Base-by-base conservation (phyloP, 2,329 filamentous ascomycete genomes). In the Bipolaris zeicola region DNA sequence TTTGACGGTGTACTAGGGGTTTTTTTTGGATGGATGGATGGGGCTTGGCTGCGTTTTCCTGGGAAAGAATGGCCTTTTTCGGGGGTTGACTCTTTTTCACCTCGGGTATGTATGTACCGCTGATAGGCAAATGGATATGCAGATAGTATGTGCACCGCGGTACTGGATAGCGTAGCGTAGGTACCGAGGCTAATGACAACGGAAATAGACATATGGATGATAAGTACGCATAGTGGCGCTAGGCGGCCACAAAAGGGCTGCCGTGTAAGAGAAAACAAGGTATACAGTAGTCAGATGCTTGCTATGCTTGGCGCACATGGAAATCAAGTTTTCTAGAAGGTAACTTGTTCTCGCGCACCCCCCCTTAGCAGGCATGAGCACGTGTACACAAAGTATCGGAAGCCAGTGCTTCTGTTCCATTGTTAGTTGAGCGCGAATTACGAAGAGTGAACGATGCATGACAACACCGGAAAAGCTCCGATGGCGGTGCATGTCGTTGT, bases 401-500 rank as follows among this genome's bases (percentile, higher is more conserved):
- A 43, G 22, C 41, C n/a, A 31, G 24, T 43, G 24, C 24, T 18
- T 31, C 22, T 13, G 44, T 10, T 14, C 31, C 16, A 46, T 36
- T 31, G 10, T 34, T 24, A n/a, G 34, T 46, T 33, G 26, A 31
- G 44, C 18, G 31, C 31, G 31, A 31, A 36, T 46, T 46, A 46
- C 44, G 44, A 46, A n/a, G 31, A 36, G 44, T 47, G 44, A 31
- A 36, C 6, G 33, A 22, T 22, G 33, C 31, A 34, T 36, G 13
- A 31, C 18, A 47, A 47, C 24, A 37, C 44, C 44, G 31, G 31
- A 47, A 36, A 47, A 34, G 44, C 44, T 37, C 44, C 31, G 44
- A 36, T 31, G 33, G 11, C 13, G 20, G 37, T 36, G 31, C 16
- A 3, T 47, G 44, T 14, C 3, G 20, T 47, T 24, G 18, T 46